These are phyloP conservation scores for Naegleria lovaniensis DNA, from an alignment of 208 protist genomes.

Conservation along the genomic window DNA sequence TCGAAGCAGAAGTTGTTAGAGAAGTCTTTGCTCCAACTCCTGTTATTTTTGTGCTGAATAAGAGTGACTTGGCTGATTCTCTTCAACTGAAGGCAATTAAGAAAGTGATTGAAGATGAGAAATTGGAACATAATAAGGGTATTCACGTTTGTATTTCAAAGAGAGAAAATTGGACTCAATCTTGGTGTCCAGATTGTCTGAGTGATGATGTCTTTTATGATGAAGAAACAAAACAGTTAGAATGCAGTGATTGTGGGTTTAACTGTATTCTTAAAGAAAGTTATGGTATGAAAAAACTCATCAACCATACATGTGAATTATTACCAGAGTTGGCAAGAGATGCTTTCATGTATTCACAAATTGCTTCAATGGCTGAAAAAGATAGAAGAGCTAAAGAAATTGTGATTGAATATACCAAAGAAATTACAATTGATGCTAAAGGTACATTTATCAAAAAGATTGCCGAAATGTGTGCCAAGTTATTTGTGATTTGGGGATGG, in stretches of 20 bases:
- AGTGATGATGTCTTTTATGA: slow-evolving; percentile 28
- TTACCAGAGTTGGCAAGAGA: slow-evolving; percentile 25
- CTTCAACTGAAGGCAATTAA: slow-evolving; percentile 12
- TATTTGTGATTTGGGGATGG: slow-evolving; percentile 29
- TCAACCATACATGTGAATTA: slow-evolving; percentile 25
- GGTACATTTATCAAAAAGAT: slow-evolving; percentile 26
- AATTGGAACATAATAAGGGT: slow-evolving; percentile 16
- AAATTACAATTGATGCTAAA: not conserved
- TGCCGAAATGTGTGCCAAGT: slow-evolving; percentile 26
- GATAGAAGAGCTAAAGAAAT: slow-evolving; percentile 15
- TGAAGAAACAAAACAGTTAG: slow-evolving; percentile 26
- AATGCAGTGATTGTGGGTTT: slow-evolving; percentile 20
- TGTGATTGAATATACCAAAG: not conserved
- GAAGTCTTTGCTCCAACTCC: slow-evolving; percentile 20
- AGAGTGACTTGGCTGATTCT: slow-evolving; percentile 18
- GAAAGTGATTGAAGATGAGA: slow-evolving; percentile 11
- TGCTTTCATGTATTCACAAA: slow-evolving; percentile 31
- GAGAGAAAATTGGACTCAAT: slow-evolving; percentile 23
- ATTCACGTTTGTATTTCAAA: slow-evolving; percentile 26
- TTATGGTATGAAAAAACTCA: slow-evolving; percentile 26
- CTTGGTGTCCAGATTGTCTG: slow-evolving; percentile 18
- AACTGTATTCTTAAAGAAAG: not conserved
- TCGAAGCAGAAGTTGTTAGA: slow-evolving; percentile 24
- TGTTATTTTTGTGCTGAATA: slow-evolving; percentile 25
- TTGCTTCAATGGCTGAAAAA: slow-evolving; percentile 20